phyloP scores from a whole-genome alignment of 148 eudicot species.

The Camellia japonica region DNA sequence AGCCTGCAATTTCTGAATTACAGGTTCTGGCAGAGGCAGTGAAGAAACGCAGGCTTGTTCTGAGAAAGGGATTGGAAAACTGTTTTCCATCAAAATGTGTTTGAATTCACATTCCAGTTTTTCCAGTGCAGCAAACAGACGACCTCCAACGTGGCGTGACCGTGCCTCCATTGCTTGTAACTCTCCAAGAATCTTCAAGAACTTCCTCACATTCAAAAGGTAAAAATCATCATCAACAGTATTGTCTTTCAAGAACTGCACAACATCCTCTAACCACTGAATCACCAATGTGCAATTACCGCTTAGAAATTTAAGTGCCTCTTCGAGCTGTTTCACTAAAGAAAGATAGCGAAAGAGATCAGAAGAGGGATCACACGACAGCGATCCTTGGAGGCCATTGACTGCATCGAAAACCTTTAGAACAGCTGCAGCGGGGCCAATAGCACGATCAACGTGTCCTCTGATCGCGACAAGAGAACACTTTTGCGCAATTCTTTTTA shows the following conservation, averaged over 20 bases:
- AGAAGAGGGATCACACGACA: slow-evolving; percentile 25
- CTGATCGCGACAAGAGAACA: slow-evolving; percentile 39
- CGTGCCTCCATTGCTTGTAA: slow-evolving; percentile 41
- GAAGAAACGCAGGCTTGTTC: background rate
- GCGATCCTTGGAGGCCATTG: slow-evolving; percentile 37
- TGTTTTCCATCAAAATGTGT: slow-evolving; percentile 35
- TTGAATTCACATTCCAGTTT: slow-evolving; percentile 50
- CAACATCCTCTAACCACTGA: slow-evolving; percentile 67
- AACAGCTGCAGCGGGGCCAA: slow-evolving; percentile 63
- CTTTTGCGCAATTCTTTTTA: slow-evolving; percentile 26
- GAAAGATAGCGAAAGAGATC: slow-evolving; percentile 41
- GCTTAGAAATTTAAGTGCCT: slow-evolving; percentile 58
- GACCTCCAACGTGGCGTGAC: slow-evolving; percentile 42
- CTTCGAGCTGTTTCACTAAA: slow-evolving; percentile 50
- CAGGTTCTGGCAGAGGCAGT: slow-evolving; percentile 23
- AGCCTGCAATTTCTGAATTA: slow-evolving; percentile 43
- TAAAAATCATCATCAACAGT: slow-evolving; percentile 31
- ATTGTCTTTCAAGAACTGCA: slow-evolving; percentile 38
- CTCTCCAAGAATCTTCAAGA: slow-evolving; percentile 45
- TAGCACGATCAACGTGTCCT: slow-evolving; percentile 41
- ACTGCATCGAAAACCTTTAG: slow-evolving; percentile 50
- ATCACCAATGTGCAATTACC: slow-evolving; percentile 55
- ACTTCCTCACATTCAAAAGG: slow-evolving; percentile 35
- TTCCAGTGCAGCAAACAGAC: slow-evolving; percentile 42
- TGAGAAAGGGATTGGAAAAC: slow-evolving; percentile 16